Evolutionary conservation across 2,329 filamentous ascomycete species (phyloP), one percentile per base, ranked within the genome.

Genomic region (Graphilbum sp.): DNA sequence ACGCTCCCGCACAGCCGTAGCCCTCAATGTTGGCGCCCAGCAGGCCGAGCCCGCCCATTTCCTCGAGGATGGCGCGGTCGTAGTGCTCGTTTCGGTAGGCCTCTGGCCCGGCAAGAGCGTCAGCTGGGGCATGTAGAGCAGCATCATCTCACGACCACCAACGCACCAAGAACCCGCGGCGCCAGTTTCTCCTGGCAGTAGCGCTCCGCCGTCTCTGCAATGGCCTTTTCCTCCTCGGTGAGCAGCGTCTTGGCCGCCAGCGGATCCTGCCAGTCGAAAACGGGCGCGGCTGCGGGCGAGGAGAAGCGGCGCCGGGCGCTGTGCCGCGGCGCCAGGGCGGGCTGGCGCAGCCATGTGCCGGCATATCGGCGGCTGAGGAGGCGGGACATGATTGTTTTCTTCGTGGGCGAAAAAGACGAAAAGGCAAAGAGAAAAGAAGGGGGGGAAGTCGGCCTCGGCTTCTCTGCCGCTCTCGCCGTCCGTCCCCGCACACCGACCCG

Each of bases 201-300:
- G 43, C 83, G 72, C 58, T 93, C 82, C 25, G 88, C 88, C 6
- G 85, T 93, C 50, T 95, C 85, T 32, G 80, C 69, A 47, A 98
- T 88, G 13, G 87, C 85, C 46, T 84, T 55, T 58, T 98, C 90
- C 43, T 98, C 90, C 47, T 93, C 83, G 1, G 86, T 94, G 51
- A 86, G 71, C 33, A 94, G 61, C 51, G 75, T 79, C 50, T 75
- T 76, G 27, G 78, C 67, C 20, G 69, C 70, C 41, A 98, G 65
- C 17, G 90, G 87, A 54, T 98, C 90, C 55, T 90, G 72, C 88
- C 90, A 98, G 56, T 93, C 76, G 57, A 95, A 96, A 3, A 39
- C 17, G 5, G 36, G 17, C 10, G 32, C n/a, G 1, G 41, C 33
- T 2, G 37, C 35, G 10, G 41, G 31, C 8, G 41, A 21, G 1